Evolutionary conservation across 192 early-diverging fungal genomes (phyloP).

Genomic region (Fimicolochytrium jonesii): DNA sequence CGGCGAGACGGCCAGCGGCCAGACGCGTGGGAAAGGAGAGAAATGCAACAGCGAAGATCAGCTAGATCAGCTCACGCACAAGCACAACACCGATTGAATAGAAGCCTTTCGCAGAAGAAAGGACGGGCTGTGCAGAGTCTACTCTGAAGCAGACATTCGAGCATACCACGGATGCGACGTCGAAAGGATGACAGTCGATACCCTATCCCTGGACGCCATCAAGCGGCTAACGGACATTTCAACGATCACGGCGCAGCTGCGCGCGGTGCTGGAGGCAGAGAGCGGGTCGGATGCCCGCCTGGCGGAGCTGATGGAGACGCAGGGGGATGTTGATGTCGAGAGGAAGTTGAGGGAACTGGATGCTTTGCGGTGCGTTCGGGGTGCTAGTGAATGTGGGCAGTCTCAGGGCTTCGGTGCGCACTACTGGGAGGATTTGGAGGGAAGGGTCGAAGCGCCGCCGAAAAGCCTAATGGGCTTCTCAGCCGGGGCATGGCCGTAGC

Average conservation of each 20-base stretch:
- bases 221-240: conserved; percentile 52
- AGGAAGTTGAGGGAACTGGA: conserved; percentile 50
- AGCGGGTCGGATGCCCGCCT: conserved; percentile 54
- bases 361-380: conserved; percentile 37
- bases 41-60: too few species aligned
- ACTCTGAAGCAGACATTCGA: too few species aligned
- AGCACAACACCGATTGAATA: too few species aligned
- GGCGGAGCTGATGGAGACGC: conserved; percentile 55
- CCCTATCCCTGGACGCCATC: conserved; percentile 15
- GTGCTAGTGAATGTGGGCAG: neutral
- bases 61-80: too few species aligned
- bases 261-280: conserved; percentile 59
- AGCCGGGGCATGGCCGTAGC: neutral
- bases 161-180: too few species aligned
- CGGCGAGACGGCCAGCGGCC: too few species aligned
- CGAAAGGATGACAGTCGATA: too few species aligned
- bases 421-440: neutral
- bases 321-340: conserved; percentile 43
- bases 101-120: too few species aligned
- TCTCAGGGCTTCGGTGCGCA: neutral
- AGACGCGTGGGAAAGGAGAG: too few species aligned
- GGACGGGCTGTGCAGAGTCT: too few species aligned
- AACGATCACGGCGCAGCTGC: conserved; percentile 56
- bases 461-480: neutral
- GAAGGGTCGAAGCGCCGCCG: neutral